phyloP scores from a whole-genome alignment of 1,284 basidiomycete species.

The Ceratobasidium theobromae region DNA sequence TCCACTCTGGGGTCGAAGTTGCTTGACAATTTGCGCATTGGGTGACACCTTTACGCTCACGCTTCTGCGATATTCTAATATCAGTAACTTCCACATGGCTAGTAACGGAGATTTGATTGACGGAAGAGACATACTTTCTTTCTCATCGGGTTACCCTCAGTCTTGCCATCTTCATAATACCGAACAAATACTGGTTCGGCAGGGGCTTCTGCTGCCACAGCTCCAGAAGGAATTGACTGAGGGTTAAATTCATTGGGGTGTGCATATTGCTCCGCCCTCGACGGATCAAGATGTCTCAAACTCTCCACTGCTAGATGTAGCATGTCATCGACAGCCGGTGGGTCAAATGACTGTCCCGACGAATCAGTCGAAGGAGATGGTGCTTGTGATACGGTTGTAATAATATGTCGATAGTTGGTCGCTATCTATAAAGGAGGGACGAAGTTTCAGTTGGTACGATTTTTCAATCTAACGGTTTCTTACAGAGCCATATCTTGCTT shows the following conservation, averaged over 20 bases:
- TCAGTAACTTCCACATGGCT: conserved; percentile 17
- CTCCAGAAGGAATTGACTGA: conserved; percentile 1
- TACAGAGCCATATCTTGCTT: conserved; percentile 17
- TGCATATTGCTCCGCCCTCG: conserved; percentile 22
- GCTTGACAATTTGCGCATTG: conserved; percentile 75
- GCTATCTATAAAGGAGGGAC: conserved; percentile 2
- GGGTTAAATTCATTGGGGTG: not conserved
- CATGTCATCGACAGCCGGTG: conserved; percentile 24
- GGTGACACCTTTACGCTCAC: conserved; percentile 46
- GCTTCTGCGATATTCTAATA: conserved; percentile 23
- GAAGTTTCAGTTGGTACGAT: not conserved
- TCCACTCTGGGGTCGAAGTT: conserved; percentile 83
- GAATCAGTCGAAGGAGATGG: conserved; percentile 21
- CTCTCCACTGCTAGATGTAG: conserved; percentile 23
- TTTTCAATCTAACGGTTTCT: not conserved
- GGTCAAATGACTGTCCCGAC: conserved; percentile 16
- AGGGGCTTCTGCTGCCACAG: not conserved
- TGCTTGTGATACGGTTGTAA: conserved; percentile 25
- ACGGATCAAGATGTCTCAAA: conserved; percentile 12
- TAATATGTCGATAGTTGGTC: conserved; percentile 23
- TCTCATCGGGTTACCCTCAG: conserved; percentile 17
- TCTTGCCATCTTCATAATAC: conserved; percentile 23
- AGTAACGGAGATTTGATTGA: conserved; percentile 4
- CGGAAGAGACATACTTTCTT: conserved; percentile 19
- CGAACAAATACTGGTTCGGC: conserved; percentile 16